Evolutionary conservation across 805 yeast species (phyloP).

Genomic region (Crinitomyces ghanaensis): DNA sequence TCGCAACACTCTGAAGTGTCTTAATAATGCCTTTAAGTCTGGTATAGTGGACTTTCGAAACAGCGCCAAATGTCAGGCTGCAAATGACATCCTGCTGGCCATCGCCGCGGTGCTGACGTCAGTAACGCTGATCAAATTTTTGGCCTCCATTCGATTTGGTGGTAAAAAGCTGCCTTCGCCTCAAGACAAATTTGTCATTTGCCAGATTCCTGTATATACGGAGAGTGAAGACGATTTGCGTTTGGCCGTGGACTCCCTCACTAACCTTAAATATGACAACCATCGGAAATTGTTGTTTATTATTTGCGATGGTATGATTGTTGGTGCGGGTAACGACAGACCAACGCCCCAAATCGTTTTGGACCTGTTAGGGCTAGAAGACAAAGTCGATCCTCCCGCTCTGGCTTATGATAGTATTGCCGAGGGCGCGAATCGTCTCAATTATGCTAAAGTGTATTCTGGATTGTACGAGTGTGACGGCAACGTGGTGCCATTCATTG

Average conservation of each 20-base stretch:
- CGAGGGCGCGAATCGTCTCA: slow-evolving; percentile 47
- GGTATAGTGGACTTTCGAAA: slow-evolving; percentile 29
- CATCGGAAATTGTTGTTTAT: slow-evolving; percentile 44
- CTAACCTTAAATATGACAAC: slow-evolving; percentile 45
- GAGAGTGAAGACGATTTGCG: slow-evolving; percentile 46
- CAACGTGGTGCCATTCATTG: slow-evolving; percentile 40
- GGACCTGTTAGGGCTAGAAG: slow-evolving; percentile 33
- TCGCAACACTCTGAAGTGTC: slow-evolving; percentile 24
- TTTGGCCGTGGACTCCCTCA: slow-evolving; percentile 45
- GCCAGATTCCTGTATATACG: slow-evolving; percentile 39
- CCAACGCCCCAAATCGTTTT: slow-evolving; percentile 47
- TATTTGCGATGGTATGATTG: slow-evolving; percentile 49
- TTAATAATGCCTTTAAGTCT: slow-evolving; percentile 27
- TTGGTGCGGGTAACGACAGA: slow-evolving; percentile 47
- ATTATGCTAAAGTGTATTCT: slow-evolving; percentile 51
- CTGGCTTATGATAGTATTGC: slow-evolving; percentile 48
- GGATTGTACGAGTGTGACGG: slow-evolving; percentile 50
- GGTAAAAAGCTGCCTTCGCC: slow-evolving; percentile 26
- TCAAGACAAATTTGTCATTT: slow-evolving; percentile 32
- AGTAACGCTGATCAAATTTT: slow-evolving; percentile 30
- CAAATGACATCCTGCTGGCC: slow-evolving; percentile 29
- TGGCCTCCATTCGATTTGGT: slow-evolving; percentile 30
- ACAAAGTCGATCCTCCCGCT: slow-evolving; percentile 39
- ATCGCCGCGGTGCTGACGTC: slow-evolving; percentile 29
- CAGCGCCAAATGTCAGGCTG: slow-evolving; percentile 29